These are phyloP conservation scores for Dioscorea alata DNA, from an alignment of 106 monocot genomes.

Conservation along the genomic window DNA sequence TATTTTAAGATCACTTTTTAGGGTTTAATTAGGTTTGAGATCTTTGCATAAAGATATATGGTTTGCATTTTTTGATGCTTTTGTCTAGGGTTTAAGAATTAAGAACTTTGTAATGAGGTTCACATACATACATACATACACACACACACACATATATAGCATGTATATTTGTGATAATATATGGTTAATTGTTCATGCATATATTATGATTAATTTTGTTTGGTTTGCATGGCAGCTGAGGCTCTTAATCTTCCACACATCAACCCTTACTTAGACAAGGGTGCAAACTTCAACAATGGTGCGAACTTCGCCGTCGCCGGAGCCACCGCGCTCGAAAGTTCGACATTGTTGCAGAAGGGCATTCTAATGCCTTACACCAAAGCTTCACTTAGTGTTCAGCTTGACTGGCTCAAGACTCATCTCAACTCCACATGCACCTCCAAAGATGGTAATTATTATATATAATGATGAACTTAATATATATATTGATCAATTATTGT, in stretches of 20 bases:
- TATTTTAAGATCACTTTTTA: no score
- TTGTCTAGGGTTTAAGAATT: no score
- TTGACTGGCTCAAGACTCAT: slow-evolving; percentile 29
- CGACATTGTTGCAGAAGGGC: slow-evolving; percentile 10
- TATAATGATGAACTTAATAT: background rate
- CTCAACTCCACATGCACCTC: slow-evolving; percentile 23
- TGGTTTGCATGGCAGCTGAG: slow-evolving; percentile 4
- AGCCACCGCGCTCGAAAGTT: slow-evolving; percentile 31
- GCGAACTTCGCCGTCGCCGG: slow-evolving; percentile 49
- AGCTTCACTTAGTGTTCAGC: slow-evolving; percentile 24
- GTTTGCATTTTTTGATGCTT: no score
- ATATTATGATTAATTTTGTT: background rate
- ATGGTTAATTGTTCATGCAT: no score
- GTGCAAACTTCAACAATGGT: slow-evolving; percentile 20
- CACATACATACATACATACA: no score
- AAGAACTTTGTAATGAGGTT: no score
- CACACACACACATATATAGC: no score
- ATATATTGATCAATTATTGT: background rate
- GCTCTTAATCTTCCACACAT: slow-evolving; percentile 29
- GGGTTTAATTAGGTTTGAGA: no score
- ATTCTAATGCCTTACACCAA: slow-evolving; percentile 9
- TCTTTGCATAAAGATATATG: no score
- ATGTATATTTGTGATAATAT: no score
- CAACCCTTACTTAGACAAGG: slow-evolving; percentile 21
- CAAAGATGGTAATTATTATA: background rate